Percentiles rank a stretch among this genome's conserved stretches.
phyloP scores from a whole-genome alignment of 352 stramenopile species.

The Globisporangium iwayamae region DNA sequence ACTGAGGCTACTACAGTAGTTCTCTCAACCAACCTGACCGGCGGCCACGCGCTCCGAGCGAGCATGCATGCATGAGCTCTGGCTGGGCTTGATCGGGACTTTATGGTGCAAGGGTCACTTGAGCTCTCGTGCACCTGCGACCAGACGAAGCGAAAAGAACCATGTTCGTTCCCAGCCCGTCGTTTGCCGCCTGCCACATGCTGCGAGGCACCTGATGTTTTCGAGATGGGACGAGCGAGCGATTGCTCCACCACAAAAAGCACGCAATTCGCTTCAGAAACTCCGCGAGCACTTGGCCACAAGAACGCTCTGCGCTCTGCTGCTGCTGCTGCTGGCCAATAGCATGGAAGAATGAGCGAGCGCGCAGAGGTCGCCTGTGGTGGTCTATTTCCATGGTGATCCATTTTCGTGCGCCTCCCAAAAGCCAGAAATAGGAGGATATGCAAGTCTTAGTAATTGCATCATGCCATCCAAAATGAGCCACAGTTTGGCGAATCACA shows the following conservation, averaged over 20 bases:
- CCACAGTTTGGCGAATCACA: too few species aligned
- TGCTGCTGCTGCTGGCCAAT: too few species aligned
- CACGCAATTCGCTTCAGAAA: neutral
- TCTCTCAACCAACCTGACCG: too few species aligned
- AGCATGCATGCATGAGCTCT: too few species aligned
- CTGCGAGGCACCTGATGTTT: constrained; percentile 1
- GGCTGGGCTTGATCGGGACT: too few species aligned
- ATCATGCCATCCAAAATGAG: neutral
- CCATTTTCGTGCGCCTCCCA: neutral
- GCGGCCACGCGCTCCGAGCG: too few species aligned
- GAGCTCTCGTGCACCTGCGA: too few species aligned
- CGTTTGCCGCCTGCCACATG: neutral
- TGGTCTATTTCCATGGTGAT: neutral
- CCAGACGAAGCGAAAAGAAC: too few species aligned
- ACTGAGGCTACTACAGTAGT: too few species aligned
- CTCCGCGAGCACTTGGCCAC: neutral
- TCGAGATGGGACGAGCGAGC: neutral
- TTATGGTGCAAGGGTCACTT: too few species aligned
- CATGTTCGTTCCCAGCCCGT: too few species aligned
- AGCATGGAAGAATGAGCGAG: too few species aligned
- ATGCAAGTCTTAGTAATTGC: neutral
- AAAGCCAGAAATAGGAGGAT: neutral
- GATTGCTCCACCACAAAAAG: constrained; percentile 2
- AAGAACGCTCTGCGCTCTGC: neutral
- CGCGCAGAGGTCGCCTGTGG: neutral